Base-by-base conservation (phyloP, 805 yeast species). In the Lipomyces chichibuensis region DNA sequence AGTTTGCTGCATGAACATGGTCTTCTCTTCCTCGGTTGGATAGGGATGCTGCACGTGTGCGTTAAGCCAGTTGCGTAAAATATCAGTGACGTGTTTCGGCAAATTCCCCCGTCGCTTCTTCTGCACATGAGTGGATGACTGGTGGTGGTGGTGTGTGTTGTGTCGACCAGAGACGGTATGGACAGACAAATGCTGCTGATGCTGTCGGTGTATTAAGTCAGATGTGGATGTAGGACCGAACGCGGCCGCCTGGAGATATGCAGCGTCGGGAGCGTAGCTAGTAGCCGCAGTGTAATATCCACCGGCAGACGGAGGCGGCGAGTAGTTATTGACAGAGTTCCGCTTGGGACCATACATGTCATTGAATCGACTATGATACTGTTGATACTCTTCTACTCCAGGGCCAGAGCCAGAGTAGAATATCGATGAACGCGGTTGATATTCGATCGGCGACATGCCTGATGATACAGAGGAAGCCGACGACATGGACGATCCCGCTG, bases 21-120 rank as follows among this genome's bases (percentile, higher is more conserved):
- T 83, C 79, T 91, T 91, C 73, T 91, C 96, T 58, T 86, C 85
- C 63, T 89, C 89, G 62, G 90, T 88, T 2, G 97, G 97, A 76
- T 91, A 91, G 14, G 97, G 97, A 74, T 90, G 90, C 68, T 87
- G 86, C 72, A 90, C 79, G 76, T 91, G 93, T 49, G 85, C 85
- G 65, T 86, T 80, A 62, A 91, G 83, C 97, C 97, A 91, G 62
- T 83, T 82, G 66, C 91, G 84, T 71, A 90, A 80, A 13, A 88
- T 86, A 67, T 85, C 85, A 3, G 94, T 90, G 1, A 92, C 90
- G 66, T 86, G 90, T 72, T 89, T 86, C 27, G 97, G 96, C 69
- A 91, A 80, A 76, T 90, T 91, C 56, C 91, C 88, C 71, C 96
- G 83, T 54, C 87, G 83, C 52, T 80, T 79, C 61, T 80, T 76